phyloP scores from a whole-genome alignment of 345 rosid genomes.

The Sisymbrium altissimum region DNA sequence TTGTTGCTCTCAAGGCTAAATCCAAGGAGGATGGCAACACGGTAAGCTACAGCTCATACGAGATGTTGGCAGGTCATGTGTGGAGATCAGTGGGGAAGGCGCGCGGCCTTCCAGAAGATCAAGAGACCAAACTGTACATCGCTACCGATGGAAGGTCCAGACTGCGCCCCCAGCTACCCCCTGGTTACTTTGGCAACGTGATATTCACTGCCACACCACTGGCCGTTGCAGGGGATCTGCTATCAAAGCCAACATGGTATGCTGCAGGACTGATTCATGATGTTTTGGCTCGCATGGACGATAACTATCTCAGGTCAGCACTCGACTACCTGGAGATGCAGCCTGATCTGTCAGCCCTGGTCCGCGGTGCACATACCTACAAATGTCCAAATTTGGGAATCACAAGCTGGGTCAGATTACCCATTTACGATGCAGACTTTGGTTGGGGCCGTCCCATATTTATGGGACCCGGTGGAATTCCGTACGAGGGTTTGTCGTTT shows the following conservation, averaged over 20 bases:
- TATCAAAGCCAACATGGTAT: slow-evolving; percentile 79
- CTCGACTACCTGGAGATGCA: slow-evolving; percentile 90
- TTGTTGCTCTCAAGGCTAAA: slow-evolving; percentile 70
- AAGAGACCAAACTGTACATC: slow-evolving; percentile 69
- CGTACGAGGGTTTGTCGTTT: slow-evolving; percentile 79
- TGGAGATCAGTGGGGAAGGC: slow-evolving; percentile 80
- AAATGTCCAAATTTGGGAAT: slow-evolving; percentile 86
- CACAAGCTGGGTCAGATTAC: slow-evolving; percentile 84
- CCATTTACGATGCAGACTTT: slow-evolving; percentile 87
- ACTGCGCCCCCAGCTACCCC: slow-evolving; percentile 68
- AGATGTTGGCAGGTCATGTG: slow-evolving; percentile 91
- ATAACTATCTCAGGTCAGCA: slow-evolving; percentile 85
- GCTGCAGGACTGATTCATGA: slow-evolving; percentile 76
- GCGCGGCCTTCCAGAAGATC: slow-evolving; percentile 63
- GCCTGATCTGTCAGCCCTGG: slow-evolving; percentile 74
- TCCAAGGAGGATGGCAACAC: slow-evolving; percentile 74
- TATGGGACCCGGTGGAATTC: slow-evolving; percentile 90
- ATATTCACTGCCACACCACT: slow-evolving; percentile 91
- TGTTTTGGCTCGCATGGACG: slow-evolving; percentile 76
- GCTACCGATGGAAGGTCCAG: slow-evolving; percentile 92
- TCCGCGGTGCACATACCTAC: slow-evolving; percentile 80
- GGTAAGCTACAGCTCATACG: slow-evolving; percentile 71
- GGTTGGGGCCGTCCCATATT: slow-evolving; percentile 95
- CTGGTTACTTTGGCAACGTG: slow-evolving; percentile 90
- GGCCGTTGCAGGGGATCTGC: slow-evolving; percentile 61